Conservation (phyloP, 2,329 filamentous ascomycete species). For the Penicillium glabrum region DNA sequence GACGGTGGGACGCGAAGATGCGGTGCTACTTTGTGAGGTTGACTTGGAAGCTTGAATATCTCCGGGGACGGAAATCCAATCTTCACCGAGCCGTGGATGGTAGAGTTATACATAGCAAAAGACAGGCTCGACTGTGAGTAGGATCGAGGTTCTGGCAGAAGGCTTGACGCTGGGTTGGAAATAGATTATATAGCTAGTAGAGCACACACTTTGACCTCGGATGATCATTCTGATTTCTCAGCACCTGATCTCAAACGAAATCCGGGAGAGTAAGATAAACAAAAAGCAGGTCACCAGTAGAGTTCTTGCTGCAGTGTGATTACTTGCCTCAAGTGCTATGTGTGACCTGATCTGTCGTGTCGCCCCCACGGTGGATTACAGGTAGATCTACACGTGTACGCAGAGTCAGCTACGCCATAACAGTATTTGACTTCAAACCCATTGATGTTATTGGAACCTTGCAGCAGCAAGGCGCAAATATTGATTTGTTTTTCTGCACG, state of each 20-base stretch:
- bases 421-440: background rate
- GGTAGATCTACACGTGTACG: background rate
- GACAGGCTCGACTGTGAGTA: no score
- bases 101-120: background rate
- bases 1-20: background rate
- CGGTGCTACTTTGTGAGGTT: background rate
- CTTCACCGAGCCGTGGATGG: background rate
- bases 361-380: background rate
- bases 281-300: background rate
- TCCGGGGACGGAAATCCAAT: slow-evolving; percentile 3
- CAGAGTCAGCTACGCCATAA: background rate
- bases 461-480: background rate
- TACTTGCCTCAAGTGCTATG: background rate
- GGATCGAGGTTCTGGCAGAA: background rate
- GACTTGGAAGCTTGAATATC: slow-evolving; percentile 5
- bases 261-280: no score
- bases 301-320: background rate
- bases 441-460: background rate
- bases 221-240: background rate
- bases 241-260: background rate
- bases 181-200: background rate
- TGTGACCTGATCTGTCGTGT: background rate
- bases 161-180: background rate
- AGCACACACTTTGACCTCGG: background rate
- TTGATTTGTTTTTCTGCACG: background rate